Conservation (phyloP, 345 rosid genomes). For the Moricandia arvensis region DNA sequence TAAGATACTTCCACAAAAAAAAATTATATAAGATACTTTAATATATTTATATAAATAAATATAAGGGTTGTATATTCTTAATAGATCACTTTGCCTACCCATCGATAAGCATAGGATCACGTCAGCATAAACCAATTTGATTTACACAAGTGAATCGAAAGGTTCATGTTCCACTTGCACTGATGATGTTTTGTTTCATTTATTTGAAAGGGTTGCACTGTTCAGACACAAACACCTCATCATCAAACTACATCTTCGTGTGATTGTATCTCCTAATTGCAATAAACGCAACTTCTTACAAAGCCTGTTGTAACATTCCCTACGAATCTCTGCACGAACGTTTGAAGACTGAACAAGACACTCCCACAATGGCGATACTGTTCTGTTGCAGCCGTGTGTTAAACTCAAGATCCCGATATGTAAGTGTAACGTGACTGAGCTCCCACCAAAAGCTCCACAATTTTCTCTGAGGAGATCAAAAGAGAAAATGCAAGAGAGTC, state of each 20-base stretch:
- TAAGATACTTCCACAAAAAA: too few relatives aligned
- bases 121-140: conserved; percentile 3
- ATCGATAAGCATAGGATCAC: not conserved
- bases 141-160: not conserved
- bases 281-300: conserved; percentile 21
- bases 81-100: not conserved
- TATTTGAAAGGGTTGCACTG: not conserved
- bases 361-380: not conserved
- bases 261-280: conserved; percentile 10
- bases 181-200: conserved; percentile 18
- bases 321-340: not conserved
- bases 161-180: not conserved
- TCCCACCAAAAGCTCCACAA: conserved; percentile 78
- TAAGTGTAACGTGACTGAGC: conserved; percentile 90
- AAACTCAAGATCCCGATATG: conserved; percentile 80
- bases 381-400: not conserved
- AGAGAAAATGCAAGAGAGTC: not conserved
- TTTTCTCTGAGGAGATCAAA: conserved; percentile 58
- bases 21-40: too few relatives aligned
- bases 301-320: not conserved
- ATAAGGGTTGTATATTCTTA: too few relatives aligned
- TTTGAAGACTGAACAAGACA: not conserved
- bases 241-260: conserved; percentile 10
- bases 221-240: conserved; percentile 14
- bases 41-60: too few relatives aligned